Evolutionary conservation across 164 flowering plant genomes (phyloP), one percentile per base, ranked within the genome.

Genomic region (Aristolochia fimbriata): DNA sequence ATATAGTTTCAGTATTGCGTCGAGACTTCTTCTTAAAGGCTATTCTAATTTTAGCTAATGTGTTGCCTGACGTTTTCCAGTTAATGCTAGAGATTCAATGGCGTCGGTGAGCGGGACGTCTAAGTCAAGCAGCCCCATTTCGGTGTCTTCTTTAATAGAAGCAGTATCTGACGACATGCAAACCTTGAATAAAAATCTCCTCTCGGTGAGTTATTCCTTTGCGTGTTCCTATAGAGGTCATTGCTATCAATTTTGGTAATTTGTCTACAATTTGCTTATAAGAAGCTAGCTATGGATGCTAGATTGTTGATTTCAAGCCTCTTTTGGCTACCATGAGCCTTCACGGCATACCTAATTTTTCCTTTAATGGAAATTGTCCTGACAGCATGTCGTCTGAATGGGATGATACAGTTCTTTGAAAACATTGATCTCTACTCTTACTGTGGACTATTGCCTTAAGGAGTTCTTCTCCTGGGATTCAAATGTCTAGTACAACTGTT

Each of bases 91-190:
- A 66, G 80, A 77, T 77, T 65, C 77, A 58, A 58, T 77, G 33
- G 50, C 74, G 22, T 62, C 68, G 20, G 51, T 83, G 71, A 80
- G 77, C 54, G 51, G 76, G 69, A 75, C 75, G 59, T 59, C 65
- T 16, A 78, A 71, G 54, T 37, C 77, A 3, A 71, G 49, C 51
- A 70, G 68, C 45, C 78, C 77, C 14, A 59, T 78, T 69, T 81
- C 88, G 20, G 65, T 81, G 57, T 61, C 85, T 47, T 78, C 73
- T 63, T 65, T 92, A 67, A 70, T 92, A 71, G 95, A 87, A 60
- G 78, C 76, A 37, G 98, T 92, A 69, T 85, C 92, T 58, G 91
- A 85, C 66, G 95, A 92, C 66, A 85, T 92, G 25, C 75, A 31
- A 33, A 81, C 71, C 9, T 69, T 92, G 47, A 92, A 88, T 70